Evolutionary conservation across 1,139 yeast genomes (phyloP).

Genomic region (Geotrichum restrictum): DNA sequence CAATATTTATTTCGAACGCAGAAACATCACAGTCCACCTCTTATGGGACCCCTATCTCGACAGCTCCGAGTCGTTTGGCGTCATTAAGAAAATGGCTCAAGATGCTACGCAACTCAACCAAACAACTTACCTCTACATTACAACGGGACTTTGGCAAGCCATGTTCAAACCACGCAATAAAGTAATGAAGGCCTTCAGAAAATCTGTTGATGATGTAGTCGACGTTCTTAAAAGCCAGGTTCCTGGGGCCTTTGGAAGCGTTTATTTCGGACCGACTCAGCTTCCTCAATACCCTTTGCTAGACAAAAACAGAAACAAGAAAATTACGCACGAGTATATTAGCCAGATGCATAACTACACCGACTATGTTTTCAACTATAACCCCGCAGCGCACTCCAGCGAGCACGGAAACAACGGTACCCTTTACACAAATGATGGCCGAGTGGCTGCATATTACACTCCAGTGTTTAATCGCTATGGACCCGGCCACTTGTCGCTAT

Average conservation of each 20-base stretch:
- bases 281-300: constrained; percentile 10
- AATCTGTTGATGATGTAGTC: constrained; percentile 10
- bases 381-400: neutral
- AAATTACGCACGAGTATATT: constrained; percentile 6
- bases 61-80: constrained; percentile 1
- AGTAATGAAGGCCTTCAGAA: constrained; percentile 5
- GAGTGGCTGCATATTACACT: constrained; percentile 2
- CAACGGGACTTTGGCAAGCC: constrained; percentile 21
- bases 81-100: constrained; percentile 1
- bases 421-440: neutral
- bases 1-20: constrained; percentile 4
- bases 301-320: constrained; percentile 4
- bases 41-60: constrained; percentile 16
- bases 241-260: constrained; percentile 10
- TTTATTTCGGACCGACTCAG: constrained; percentile 16
- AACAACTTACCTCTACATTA: constrained; percentile 8
- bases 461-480: constrained; percentile 14
- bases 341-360: constrained; percentile 12
- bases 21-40: constrained; percentile 7
- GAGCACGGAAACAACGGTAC: constrained; percentile 2
- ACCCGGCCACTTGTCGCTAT: neutral
- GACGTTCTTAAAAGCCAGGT: neutral
- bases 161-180: constrained; percentile 10
- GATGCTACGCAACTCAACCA: neutral
- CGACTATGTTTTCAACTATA: constrained; percentile 9